A percentile compares a stretch with the other conserved stretches of the same genome.
These are phyloP conservation scores for Cryptosporidium bovis DNA, from an alignment of 169 alveolate species.

Conservation along the genomic window DNA sequence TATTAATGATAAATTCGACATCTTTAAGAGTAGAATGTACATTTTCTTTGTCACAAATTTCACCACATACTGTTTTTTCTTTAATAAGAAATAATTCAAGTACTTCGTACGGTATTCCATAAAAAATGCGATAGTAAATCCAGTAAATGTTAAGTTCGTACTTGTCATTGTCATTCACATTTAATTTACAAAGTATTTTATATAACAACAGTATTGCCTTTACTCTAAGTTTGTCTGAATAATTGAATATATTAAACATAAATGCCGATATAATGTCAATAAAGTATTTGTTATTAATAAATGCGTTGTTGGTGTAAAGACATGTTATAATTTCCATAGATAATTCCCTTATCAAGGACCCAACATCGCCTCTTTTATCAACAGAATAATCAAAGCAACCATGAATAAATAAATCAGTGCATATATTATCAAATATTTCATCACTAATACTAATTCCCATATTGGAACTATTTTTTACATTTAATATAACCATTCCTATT, in stretches of 20 bases:
- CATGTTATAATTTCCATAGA: constrained; percentile 81
- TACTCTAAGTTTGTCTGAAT: constrained; percentile 60
- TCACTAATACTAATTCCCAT: neutral
- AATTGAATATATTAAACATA: constrained; percentile 51
- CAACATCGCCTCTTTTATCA: constrained; percentile 91
- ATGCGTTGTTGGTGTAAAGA: constrained; percentile 2
- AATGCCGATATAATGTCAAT: constrained; percentile 5
- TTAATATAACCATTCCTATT: constrained; percentile 23
- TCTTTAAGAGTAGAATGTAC: neutral
- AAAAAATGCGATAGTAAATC: constrained; percentile 69
- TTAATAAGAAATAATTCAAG: constrained; percentile 27
- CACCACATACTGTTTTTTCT: neutral
- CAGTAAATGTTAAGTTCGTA: constrained; percentile 32
- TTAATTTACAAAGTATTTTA: neutral
- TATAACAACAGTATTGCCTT: constrained; percentile 58
- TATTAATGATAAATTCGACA: neutral
- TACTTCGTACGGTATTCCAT: constrained; percentile 62
- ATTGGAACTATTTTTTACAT: neutral
- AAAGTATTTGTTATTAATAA: neutral
- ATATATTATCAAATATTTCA: neutral
- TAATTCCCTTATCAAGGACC: constrained; percentile 89
- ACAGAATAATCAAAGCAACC: constrained; percentile 81
- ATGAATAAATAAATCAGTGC: neutral
- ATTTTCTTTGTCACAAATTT: neutral
- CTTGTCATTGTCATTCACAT: neutral